Percentiles rank a stretch among this genome's conserved stretches.
These are phyloP conservation scores for Colletotrichum sp. DNA, from an alignment of 2,329 filamentous ascomycete genomes.

Conservation along the genomic window DNA sequence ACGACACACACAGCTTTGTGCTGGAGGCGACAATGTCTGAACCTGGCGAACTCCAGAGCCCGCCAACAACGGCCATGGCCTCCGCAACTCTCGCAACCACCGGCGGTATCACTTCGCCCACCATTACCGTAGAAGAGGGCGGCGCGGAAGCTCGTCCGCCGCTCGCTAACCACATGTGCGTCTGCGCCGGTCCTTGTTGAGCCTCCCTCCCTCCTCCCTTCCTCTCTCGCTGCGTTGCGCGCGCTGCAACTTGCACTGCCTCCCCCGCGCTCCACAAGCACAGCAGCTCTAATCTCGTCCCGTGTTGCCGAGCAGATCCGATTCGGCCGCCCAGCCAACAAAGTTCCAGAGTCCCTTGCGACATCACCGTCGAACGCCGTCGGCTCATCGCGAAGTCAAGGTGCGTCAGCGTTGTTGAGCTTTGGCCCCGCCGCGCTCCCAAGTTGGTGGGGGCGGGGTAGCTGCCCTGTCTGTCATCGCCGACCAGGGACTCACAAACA, in stretches of 20 bases:
- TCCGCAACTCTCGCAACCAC: neutral
- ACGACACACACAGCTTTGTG: neutral
- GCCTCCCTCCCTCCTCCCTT: neutral
- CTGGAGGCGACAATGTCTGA: constrained; percentile 2
- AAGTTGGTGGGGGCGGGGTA: constrained; percentile 14
- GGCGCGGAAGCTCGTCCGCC: constrained; percentile 29
- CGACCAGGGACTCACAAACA: neutral
- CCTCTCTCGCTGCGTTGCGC: neutral
- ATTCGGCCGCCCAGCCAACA: constrained; percentile 22
- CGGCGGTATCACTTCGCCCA: constrained; percentile 13
- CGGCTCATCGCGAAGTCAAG: constrained; percentile 62
- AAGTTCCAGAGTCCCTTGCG: constrained; percentile 58
- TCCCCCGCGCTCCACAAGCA: constrained; percentile 17
- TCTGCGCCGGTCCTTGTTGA: constrained; percentile 12
- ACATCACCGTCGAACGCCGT: constrained; percentile 62
- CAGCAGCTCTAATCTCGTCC: constrained; percentile 12
- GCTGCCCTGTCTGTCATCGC: neutral
- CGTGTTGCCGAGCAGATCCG: constrained; percentile 8
- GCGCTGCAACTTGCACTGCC: constrained; percentile 20
- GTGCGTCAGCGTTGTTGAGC: constrained; percentile 33
- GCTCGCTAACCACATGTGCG: constrained; percentile 47
- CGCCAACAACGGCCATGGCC: constrained; percentile 17
- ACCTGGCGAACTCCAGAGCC: neutral
- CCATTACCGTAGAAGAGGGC: constrained; percentile 17
- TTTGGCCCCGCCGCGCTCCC: constrained; percentile 20